Conservation (phyloP, 1,139 yeast species). For the Hyphopichia buzzinii region DNA sequence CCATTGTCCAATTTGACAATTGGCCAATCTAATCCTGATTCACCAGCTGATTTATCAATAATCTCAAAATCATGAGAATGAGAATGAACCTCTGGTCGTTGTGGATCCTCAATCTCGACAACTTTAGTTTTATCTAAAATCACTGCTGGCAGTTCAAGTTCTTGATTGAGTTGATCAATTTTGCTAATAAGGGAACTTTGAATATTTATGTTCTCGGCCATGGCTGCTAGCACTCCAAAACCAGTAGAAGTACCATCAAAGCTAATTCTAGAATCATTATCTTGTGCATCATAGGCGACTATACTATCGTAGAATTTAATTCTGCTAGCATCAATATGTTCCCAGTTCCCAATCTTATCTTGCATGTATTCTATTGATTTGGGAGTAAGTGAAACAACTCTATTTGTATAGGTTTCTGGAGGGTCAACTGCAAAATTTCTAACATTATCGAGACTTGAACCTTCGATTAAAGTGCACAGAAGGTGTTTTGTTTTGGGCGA, state of each 20-base stretch:
- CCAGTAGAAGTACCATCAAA: conserved; percentile 60
- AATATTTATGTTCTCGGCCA: conserved; percentile 85
- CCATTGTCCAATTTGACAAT: conserved; percentile 69
- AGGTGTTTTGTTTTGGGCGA: conserved; percentile 62
- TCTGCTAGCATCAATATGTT: conserved; percentile 63
- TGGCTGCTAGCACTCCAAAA: conserved; percentile 57
- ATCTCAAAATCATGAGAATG: conserved; percentile 13
- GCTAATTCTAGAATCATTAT: conserved; percentile 64
- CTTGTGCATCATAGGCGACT: conserved; percentile 79
- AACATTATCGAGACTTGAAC: conserved; percentile 55
- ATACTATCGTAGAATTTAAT: conserved; percentile 78
- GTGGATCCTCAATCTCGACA: conserved; percentile 38
- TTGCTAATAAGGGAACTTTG: conserved; percentile 66
- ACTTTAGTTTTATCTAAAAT: conserved; percentile 69
- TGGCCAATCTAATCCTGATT: conserved; percentile 66
- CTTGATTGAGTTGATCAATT: conserved; percentile 48
- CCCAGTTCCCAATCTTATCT: conserved; percentile 71
- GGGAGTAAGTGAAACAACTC: conserved; percentile 87
- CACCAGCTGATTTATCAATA: conserved; percentile 17
- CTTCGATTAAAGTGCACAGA: conserved; percentile 72
- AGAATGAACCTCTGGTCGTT: conserved; percentile 4
- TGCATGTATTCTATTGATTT: conserved; percentile 66
- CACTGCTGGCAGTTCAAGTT: conserved; percentile 31
- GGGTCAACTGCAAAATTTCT: conserved; percentile 52
- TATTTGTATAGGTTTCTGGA: conserved; percentile 64